A percentile compares a stretch with the other conserved stretches of the same genome.
Evolutionary conservation across 768 basidiomycete genomes (phyloP).

Genomic region (Calocybe gangraenosa): DNA sequence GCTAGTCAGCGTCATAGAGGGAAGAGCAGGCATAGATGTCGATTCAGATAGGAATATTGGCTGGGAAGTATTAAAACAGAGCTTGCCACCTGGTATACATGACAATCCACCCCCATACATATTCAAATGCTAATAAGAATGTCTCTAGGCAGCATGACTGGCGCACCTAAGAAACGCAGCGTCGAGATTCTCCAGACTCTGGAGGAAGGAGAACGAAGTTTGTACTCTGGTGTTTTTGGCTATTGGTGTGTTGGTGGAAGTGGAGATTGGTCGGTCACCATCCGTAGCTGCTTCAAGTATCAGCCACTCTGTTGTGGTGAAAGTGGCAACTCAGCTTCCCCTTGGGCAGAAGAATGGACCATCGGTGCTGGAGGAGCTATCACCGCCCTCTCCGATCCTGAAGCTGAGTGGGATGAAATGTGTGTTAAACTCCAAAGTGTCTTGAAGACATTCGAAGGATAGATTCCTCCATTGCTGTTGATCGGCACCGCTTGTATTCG

Average conservation of each 20-base stretch:
- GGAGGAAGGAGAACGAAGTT: constrained; percentile 65
- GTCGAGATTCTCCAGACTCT: constrained; percentile 84
- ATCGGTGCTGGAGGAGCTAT: constrained; percentile 52
- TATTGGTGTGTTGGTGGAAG: constrained; percentile 88
- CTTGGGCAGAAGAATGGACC: constrained; percentile 55
- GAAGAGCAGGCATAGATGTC: constrained; percentile 37
- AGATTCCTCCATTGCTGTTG: not conserved
- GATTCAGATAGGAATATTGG: constrained; percentile 51
- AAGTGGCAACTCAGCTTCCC: not conserved
- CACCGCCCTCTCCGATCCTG: constrained; percentile 83
- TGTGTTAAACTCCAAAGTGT: constrained; percentile 80
- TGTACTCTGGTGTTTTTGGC: constrained; percentile 93
- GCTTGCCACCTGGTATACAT: constrained; percentile 77
- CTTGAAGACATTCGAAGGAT: constrained; percentile 54
- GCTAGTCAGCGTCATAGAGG: constrained; percentile 91
- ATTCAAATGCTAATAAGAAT: not conserved
- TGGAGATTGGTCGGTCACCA: constrained; percentile 92
- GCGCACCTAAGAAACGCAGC: constrained; percentile 92
- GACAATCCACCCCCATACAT: not conserved
- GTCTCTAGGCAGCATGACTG: constrained; percentile 87
- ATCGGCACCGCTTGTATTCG: too few species aligned
- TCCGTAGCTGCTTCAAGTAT: constrained; percentile 86
- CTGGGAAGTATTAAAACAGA: constrained; percentile 72
- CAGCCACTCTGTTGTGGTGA: not conserved
- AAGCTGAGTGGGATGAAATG: constrained; percentile 95